phyloP scores from a whole-genome alignment of 106 monocot species.

The Allium cepa region DNA sequence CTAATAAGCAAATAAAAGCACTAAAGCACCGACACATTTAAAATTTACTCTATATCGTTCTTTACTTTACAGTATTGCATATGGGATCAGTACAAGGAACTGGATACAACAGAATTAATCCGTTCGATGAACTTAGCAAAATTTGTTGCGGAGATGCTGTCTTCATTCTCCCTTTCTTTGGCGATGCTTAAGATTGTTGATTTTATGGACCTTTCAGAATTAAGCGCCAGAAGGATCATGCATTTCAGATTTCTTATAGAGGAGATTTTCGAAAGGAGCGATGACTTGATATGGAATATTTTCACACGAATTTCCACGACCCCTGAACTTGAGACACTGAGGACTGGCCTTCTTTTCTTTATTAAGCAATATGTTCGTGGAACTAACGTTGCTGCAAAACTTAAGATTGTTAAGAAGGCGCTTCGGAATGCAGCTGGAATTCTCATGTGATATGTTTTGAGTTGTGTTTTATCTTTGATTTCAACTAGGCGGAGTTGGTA shows the following conservation, averaged over 20 bases:
- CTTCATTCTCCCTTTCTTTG: constrained; percentile 66
- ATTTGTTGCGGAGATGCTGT: constrained; percentile 71
- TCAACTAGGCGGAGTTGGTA: too few relatives aligned
- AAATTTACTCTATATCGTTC: background rate
- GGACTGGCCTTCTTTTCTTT: constrained; percentile 52
- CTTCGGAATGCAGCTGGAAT: constrained; percentile 71
- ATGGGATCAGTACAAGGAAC: constrained; percentile 95
- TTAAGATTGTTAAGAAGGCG: constrained; percentile 58
- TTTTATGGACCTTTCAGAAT: constrained; percentile 26
- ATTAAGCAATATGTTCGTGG: constrained; percentile 53
- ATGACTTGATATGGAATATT: constrained; percentile 63
- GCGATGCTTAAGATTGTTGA: constrained; percentile 54
- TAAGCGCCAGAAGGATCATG: constrained; percentile 55
- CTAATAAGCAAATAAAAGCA: too few relatives aligned
- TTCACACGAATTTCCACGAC: constrained; percentile 58
- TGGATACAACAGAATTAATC: constrained; percentile 58
- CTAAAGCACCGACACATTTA: too few relatives aligned
- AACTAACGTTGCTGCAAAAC: constrained; percentile 24
- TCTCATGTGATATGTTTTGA: constrained; percentile 40
- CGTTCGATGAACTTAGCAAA: constrained; percentile 75
- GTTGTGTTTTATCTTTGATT: background rate
- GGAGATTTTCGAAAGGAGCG: constrained; percentile 33
- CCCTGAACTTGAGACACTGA: constrained; percentile 62
- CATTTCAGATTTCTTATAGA: constrained; percentile 81
- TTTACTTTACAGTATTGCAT: constrained; percentile 62